A percentile compares a stretch with the other conserved stretches of the same genome.
Evolutionary conservation across 805 yeast genomes (phyloP).

Genomic region (Allodekkera sacchari): DNA sequence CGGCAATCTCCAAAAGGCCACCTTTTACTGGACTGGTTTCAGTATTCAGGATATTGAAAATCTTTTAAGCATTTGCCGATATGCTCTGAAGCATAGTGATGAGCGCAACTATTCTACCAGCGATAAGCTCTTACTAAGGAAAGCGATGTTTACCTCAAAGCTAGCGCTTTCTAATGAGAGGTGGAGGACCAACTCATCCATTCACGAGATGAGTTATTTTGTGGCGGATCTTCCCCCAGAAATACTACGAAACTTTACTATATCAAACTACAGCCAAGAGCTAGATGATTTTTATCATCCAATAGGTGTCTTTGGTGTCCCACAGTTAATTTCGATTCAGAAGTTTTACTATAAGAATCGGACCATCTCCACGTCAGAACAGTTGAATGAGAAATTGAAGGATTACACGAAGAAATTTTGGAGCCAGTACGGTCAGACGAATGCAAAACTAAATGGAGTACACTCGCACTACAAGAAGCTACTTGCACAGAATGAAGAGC

Average conservation of each 20-base stretch:
- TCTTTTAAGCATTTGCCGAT: conserved; percentile 39
- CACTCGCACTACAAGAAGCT: conserved; percentile 19
- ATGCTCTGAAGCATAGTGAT: conserved; percentile 29
- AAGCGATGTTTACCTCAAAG: conserved; percentile 37
- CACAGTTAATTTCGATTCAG: conserved; percentile 45
- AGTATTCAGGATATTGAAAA: conserved; percentile 48
- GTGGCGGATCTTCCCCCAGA: conserved; percentile 35
- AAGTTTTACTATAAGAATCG: conserved; percentile 47
- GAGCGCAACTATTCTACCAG: conserved; percentile 24
- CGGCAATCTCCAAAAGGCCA: conserved; percentile 54
- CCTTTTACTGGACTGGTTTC: conserved; percentile 74
- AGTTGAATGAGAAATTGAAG: conserved; percentile 25
- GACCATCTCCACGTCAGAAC: conserved; percentile 26
- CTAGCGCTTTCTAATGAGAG: conserved; percentile 41
- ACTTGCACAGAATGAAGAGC: conserved; percentile 13
- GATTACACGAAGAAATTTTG: conserved; percentile 38
- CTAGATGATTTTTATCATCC: conserved; percentile 44
- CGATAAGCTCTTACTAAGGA: conserved; percentile 36
- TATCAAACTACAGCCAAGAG: conserved; percentile 29
- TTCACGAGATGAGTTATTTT: conserved; percentile 62
- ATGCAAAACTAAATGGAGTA: conserved; percentile 4
- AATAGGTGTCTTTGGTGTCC: conserved; percentile 48
- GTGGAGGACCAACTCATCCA: conserved; percentile 50
- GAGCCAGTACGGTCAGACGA: conserved; percentile 41
- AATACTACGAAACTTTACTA: conserved; percentile 34